Conservation (phyloP, 306 rosid genomes). For the Trifolium fragiferum region DNA sequence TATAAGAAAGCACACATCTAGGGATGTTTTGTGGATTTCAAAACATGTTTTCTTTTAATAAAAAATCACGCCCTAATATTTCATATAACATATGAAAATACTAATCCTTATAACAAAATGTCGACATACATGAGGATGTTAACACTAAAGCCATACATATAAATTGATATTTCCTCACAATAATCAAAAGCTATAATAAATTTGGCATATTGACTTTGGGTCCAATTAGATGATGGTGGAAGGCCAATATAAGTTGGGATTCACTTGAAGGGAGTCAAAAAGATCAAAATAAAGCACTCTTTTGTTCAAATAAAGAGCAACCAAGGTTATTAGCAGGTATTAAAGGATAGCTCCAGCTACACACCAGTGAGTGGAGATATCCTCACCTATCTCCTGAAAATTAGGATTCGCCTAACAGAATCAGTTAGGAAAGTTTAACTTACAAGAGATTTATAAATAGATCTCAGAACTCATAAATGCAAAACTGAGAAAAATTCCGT, state of each 20-base stretch:
- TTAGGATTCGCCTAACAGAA: too few species aligned
- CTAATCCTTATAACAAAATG: slow-evolving; percentile 4
- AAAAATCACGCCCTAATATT: not conserved
- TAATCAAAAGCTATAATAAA: not conserved
- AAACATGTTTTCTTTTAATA: not conserved
- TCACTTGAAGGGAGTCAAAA: slow-evolving; percentile 6
- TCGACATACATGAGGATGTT: slow-evolving; percentile 9
- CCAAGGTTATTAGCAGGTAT: not conserved
- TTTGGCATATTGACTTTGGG: slow-evolving; percentile 13
- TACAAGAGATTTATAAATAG: too few species aligned
- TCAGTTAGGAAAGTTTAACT: too few species aligned
- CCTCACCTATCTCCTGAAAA: too few species aligned
- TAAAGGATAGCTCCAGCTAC: too few species aligned
- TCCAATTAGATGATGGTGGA: slow-evolving; percentile 29
- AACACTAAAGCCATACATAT: slow-evolving; percentile 1
- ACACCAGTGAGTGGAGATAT: too few species aligned
- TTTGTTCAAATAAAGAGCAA: slow-evolving; percentile 13
- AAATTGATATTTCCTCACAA: slow-evolving; percentile 20
- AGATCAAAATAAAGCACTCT: not conserved
- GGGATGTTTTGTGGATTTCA: slow-evolving; percentile 6
- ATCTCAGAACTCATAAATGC: too few species aligned
- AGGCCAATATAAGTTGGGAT: not conserved
- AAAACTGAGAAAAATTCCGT: too few species aligned
- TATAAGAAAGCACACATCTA: slow-evolving; percentile 18
- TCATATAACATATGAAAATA: slow-evolving; percentile 19